A percentile compares a stretch with the other conserved stretches of the same genome.
Evolutionary conservation across 1,284 basidiomycete genomes (phyloP).

Genomic region (Paramarasmius palmivorus): DNA sequence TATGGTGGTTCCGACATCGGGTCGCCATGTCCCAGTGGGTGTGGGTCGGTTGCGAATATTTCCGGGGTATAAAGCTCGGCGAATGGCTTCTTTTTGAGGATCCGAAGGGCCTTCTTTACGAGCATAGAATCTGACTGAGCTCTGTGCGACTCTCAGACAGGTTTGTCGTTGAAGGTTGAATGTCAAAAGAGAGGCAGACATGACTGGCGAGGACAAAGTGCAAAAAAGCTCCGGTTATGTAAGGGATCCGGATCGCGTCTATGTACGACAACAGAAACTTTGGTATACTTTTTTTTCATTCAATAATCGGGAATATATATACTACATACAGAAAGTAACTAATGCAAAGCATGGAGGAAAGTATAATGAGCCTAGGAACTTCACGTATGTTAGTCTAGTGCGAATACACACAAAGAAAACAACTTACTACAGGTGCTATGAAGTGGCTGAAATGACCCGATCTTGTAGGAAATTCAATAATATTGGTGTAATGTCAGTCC

Average conservation of each 20-base stretch:
- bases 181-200: conserved; percentile 7
- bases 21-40: conserved; percentile 82
- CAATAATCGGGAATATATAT: too few relatives aligned
- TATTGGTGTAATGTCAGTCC: conserved; percentile 57
- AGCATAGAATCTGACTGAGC: conserved; percentile 30
- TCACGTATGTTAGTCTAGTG: too few relatives aligned
- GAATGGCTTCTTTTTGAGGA: conserved; percentile 71
- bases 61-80: conserved; percentile 77
- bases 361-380: too few relatives aligned
- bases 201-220: not conserved
- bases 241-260: too few relatives aligned
- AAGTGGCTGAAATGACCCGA: conserved; percentile 37
- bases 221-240: not conserved
- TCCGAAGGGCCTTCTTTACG: conserved; percentile 40
- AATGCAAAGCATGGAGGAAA: too few relatives aligned
- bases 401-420: too few relatives aligned
- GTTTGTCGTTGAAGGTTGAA: not conserved
- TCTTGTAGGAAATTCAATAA: conserved; percentile 67
- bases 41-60: conserved; percentile 68
- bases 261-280: too few relatives aligned
- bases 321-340: too few relatives aligned
- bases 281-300: too few relatives aligned
- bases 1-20: conserved; percentile 68
- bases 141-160: conserved; percentile 7
- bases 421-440: conserved; percentile 5